A percentile compares a stretch with the other conserved stretches of the same genome.
phyloP scores from a whole-genome alignment of 345 rosid genomes.

The Syzygium oleosum region DNA sequence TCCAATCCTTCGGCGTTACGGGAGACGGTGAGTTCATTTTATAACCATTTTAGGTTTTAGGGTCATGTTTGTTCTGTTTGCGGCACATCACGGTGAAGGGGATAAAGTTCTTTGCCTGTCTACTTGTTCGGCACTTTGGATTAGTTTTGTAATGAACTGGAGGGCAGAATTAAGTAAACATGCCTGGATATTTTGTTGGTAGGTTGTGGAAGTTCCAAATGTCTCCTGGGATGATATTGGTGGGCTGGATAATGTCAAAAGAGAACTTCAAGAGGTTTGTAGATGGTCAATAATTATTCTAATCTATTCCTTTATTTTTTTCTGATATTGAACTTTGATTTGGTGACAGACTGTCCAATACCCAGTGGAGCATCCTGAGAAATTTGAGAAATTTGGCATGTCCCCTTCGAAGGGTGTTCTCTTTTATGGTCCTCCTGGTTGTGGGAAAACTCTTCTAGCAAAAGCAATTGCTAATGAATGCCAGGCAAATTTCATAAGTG shows the following conservation, averaged over 20 bases:
- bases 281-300: background rate
- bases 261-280: constrained; percentile 90
- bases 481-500: constrained; percentile 88
- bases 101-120: background rate
- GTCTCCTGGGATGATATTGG: constrained; percentile 86
- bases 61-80: background rate
- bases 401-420: constrained; percentile 95
- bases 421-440: constrained; percentile 97
- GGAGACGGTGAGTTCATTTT: constrained; percentile 7
- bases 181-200: background rate
- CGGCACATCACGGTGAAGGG: background rate
- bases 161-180: background rate
- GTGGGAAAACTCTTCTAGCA: constrained; percentile 90
- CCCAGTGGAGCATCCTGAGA: constrained; percentile 98
- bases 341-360: constrained; percentile 79
- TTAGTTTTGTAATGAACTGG: background rate
- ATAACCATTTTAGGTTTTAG: background rate
- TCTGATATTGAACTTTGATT: background rate
- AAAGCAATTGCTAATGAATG: constrained; percentile 96
- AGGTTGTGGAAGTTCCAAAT: constrained; percentile 98
- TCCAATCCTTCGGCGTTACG: constrained; percentile 12
- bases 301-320: background rate
- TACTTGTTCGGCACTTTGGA: background rate
- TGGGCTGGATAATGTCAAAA: constrained; percentile 85
- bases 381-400: constrained; percentile 93